Conservation (phyloP, 257 asterid species). For the Avicennia marina region DNA sequence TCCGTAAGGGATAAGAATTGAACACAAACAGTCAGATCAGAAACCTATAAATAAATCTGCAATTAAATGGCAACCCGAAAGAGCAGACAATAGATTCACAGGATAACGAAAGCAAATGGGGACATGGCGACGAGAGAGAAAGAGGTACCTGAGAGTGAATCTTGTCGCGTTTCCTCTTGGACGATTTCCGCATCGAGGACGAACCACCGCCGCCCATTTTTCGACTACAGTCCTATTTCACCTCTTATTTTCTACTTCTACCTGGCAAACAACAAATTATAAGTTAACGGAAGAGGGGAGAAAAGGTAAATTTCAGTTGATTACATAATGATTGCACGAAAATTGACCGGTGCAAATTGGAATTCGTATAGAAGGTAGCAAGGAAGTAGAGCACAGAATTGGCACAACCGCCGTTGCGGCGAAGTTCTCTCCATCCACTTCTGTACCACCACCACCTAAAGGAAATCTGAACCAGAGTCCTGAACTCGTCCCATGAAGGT, state of each 20-base stretch:
- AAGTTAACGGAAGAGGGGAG: not conserved
- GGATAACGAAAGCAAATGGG: not conserved
- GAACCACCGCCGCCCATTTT: conserved; percentile 46
- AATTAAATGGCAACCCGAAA: not conserved
- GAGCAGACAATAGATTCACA: not conserved
- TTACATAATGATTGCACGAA: not conserved
- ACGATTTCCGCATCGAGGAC: conserved; percentile 48
- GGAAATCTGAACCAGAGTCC: no score
- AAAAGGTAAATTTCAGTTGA: not conserved
- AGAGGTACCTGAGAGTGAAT: conserved; percentile 41
- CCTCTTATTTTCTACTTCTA: conserved; percentile 11
- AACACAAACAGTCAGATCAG: not conserved
- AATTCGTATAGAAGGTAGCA: conserved; percentile 2
- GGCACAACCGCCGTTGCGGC: conserved; percentile 5
- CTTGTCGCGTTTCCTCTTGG: conserved; percentile 53
- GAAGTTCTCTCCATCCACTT: conserved; percentile 8
- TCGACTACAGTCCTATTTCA: not conserved
- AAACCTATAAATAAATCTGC: not conserved
- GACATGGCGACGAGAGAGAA: not conserved
- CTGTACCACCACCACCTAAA: no score
- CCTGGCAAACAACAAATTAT: no score
- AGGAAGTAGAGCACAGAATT: conserved; percentile 4
- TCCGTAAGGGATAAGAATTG: not conserved
- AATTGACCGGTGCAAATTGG: conserved; percentile 2
- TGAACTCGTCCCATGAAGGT: no score